phyloP scores from a whole-genome alignment of 768 basidiomycete genomes.

The Mycena vulgaris region DNA sequence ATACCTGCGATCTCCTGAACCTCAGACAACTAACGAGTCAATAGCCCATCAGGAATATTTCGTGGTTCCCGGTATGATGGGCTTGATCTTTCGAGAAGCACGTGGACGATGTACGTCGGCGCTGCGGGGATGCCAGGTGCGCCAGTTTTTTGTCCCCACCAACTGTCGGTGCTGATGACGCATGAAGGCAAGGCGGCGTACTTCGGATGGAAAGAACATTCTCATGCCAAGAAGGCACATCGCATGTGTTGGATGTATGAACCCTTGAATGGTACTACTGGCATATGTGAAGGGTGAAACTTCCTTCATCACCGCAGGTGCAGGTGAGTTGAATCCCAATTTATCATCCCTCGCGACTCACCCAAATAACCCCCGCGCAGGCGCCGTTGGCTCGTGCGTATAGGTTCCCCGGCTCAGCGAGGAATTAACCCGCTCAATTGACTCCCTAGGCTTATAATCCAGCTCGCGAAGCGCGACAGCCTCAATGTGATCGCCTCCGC shows the following conservation, averaged over 20 bases:
- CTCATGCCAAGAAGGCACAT: background rate
- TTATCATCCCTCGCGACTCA: too few species aligned
- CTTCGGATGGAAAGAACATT: background rate
- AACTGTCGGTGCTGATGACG: background rate
- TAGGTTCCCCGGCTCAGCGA: too few species aligned
- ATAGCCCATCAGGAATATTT: background rate
- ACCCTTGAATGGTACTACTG: background rate
- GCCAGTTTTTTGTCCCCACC: background rate
- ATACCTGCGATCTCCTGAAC: too few species aligned
- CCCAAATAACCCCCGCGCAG: background rate
- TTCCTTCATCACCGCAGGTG: background rate
- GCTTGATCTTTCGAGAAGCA: background rate
- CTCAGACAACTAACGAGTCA: too few species aligned
- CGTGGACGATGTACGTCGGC: background rate
- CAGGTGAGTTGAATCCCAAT: background rate
- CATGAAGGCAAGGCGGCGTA: background rate
- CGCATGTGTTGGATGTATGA: background rate
- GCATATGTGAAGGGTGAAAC: background rate
- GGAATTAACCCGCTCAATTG: background rate
- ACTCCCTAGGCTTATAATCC: background rate
- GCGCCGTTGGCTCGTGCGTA: background rate
- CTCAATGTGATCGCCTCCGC: background rate
- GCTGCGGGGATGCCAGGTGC: conserved; percentile 5
- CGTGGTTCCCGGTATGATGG: background rate
- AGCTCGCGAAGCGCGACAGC: background rate